Conservation (phyloP, 2,329 filamentous ascomycete genomes). For the Fusarium neocosmosporiellum region DNA sequence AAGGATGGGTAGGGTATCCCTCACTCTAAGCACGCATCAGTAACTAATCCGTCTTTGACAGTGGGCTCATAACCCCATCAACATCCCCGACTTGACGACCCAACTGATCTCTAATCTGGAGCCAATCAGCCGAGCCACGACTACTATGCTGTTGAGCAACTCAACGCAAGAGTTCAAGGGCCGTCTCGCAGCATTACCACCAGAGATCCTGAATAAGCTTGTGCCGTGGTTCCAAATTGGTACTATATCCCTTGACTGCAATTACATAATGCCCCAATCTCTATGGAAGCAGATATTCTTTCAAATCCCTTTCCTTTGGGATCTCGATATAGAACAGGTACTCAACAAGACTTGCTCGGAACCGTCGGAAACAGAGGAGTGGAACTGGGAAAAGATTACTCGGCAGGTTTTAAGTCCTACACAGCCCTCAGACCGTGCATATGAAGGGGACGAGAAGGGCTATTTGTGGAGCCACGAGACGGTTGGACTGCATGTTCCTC, state of each 20-base stretch:
- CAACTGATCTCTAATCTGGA: not conserved
- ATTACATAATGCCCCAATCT: not conserved
- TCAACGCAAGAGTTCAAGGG: not conserved
- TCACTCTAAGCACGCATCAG: not conserved
- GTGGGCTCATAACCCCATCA: constrained; percentile 7
- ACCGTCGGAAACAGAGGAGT: not conserved
- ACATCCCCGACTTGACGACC: not conserved
- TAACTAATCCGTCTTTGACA: not conserved
- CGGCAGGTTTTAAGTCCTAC: not conserved
- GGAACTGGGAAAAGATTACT: constrained; percentile 19
- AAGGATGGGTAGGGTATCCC: not conserved
- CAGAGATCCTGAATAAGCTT: not conserved
- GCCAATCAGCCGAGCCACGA: rapidly evolving
- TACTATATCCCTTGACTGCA: not conserved
- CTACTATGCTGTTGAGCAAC: not conserved
- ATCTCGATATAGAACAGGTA: not conserved
- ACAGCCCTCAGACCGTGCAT: not conserved
- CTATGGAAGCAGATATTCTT: constrained; percentile 9
- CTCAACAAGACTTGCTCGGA: not conserved
- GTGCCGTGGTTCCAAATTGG: not conserved
- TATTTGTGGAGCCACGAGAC: not conserved
- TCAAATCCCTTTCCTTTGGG: constrained; percentile 17
- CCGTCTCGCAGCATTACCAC: not conserved
- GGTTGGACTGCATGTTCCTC: not conserved
- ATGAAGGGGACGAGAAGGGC: not conserved